phyloP scores from a whole-genome alignment of 108 stramenopile species.

The Stephanodiscus minutulus region DNA sequence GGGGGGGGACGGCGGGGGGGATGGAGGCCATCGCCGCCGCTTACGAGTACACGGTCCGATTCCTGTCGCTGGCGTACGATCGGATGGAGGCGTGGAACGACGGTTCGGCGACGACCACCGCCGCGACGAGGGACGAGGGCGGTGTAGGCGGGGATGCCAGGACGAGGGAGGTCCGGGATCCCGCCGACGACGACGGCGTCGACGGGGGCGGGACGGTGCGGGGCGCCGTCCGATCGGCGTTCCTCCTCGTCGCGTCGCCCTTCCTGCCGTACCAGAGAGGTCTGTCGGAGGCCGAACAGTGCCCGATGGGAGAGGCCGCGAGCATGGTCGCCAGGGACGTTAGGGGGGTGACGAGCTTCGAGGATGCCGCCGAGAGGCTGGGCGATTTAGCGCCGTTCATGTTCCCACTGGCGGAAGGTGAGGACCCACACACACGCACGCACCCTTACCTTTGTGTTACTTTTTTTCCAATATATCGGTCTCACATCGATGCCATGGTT shows the following conservation, averaged over 20 bases:
- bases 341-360: conserved; percentile 51
- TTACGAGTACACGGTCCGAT: conserved; percentile 81
- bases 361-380: conserved; percentile 66
- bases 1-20: conserved; percentile 36
- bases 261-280: conserved; percentile 65
- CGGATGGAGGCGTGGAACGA: conserved; percentile 65
- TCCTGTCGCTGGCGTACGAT: conserved; percentile 82
- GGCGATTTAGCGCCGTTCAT: conserved; percentile 69
- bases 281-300: conserved; percentile 63
- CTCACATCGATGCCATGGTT: not conserved
- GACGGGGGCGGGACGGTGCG: conserved; percentile 49
- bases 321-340: conserved; percentile 65
- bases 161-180: conserved; percentile 25
- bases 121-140: not conserved
- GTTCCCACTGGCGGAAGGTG: conserved; percentile 70
- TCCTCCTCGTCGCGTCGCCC: conserved; percentile 68
- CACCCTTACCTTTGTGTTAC: conserved; percentile 7
- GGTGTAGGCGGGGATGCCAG: not conserved
- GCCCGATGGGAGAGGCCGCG: conserved; percentile 58
- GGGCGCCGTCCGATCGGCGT: conserved; percentile 43
- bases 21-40: conserved; percentile 71
- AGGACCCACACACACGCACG: no score
- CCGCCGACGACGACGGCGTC: conserved; percentile 15
- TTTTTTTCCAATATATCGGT: not conserved
- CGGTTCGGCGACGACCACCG: conserved; percentile 25